Evolutionary conservation across 129 eudicot genomes (phyloP), one percentile per base, ranked within the genome.

Genomic region (Solidago caesia): DNA sequence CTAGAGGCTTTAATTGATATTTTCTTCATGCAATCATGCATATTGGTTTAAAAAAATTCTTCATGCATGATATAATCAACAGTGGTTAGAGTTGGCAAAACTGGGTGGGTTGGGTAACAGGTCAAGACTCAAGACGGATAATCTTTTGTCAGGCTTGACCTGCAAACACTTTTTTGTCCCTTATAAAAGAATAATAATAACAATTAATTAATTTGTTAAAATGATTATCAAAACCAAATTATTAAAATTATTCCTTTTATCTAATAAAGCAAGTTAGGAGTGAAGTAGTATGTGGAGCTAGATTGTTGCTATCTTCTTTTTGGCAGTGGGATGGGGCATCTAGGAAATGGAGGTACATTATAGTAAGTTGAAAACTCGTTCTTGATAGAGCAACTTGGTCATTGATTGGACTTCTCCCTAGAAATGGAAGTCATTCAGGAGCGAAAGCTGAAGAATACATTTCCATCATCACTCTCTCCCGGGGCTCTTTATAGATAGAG

Each of bases 11-110:
- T 56, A 15, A 25, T 5, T 2, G 61, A 56, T 1, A n/a, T 6
- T 56, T 2, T 6, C 61, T 56, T 25, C 61, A 56, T 53, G n/a
- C 14, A 53, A n/a, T 53, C 25, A 53, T 21, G 15, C 15, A 9
- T 69, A 69, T 49, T 49, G 61, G 74, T 69, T 51, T 69, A 51
- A 56, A 71, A 5, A n/a, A 15, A 25, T 71, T 33, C 51, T 41
- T 41, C n/a, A 71, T 53, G 45, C 11, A 2, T 64, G 68, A n/a
- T 41, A 12, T 64, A 13, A 41, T 10, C 61, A 16, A 56, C 11
- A 8, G 59, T n/a, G 21, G 16, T 53, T 53, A 11, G 57, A 51
- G 57, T 12, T 51, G 39, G 2, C 39, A n/a, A 4, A 56, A 1
- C 33, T 63, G 8, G 46, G 68, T n/a, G 68, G 68, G n/a, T 63